phyloP scores from a whole-genome alignment of 139 green algal species.

The Dunaliella sp. region DNA sequence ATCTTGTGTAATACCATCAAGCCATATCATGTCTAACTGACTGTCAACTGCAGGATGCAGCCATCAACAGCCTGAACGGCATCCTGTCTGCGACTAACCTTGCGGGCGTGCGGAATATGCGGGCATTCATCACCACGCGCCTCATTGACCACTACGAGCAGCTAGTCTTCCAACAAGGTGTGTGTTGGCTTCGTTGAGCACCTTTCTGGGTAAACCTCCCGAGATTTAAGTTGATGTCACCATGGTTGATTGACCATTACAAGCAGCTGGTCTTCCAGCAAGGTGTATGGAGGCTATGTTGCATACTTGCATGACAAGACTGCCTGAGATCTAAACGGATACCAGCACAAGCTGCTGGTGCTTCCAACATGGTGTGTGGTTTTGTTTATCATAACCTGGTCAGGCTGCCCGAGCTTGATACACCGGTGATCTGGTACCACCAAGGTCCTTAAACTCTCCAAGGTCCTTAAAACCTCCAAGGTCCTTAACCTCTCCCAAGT shows the following conservation, averaged over 20 bases:
- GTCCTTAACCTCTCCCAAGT: too few relatives aligned
- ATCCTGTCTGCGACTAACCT: slow-evolving; percentile 42
- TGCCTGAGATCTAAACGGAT: too few relatives aligned
- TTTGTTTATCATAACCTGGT: too few relatives aligned
- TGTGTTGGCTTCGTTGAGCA: neutral
- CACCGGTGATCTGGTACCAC: too few relatives aligned
- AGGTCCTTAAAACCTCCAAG: too few relatives aligned
- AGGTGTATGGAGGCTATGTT: too few relatives aligned
- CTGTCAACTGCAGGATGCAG: slow-evolving; percentile 9
- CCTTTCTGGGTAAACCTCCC: neutral
- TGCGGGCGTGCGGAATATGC: slow-evolving; percentile 38
- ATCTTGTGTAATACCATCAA: too few relatives aligned
- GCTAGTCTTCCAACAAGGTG: slow-evolving; percentile 37
- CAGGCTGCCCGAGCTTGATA: too few relatives aligned
- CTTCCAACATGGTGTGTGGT: neutral
- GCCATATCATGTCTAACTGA: too few relatives aligned
- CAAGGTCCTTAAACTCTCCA: too few relatives aligned
- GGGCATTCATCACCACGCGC: slow-evolving; percentile 51
- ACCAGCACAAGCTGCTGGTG: neutral
- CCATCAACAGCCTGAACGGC: slow-evolving; percentile 24
- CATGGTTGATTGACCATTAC: neutral
- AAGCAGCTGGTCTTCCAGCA: neutral
- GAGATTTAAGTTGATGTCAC: too few relatives aligned
- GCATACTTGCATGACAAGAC: too few relatives aligned
- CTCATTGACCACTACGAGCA: slow-evolving; percentile 46